Percentiles rank a stretch among this genome's conserved stretches.
phyloP scores from a whole-genome alignment of 495 filamentous ascomycete species.

The Penicillium silybi region DNA sequence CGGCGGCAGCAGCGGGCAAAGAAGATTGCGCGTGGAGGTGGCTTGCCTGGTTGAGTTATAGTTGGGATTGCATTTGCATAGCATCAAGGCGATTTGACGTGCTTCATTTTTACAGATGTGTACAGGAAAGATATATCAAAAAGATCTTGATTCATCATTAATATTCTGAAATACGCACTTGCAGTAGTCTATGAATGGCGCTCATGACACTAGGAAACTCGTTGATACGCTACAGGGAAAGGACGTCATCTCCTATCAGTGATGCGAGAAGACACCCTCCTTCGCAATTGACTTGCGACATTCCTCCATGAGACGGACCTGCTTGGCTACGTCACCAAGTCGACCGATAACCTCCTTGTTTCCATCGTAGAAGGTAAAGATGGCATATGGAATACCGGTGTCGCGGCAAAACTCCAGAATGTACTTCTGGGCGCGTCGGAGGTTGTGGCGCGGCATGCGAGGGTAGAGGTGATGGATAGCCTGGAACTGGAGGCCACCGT shows the following conservation, averaged over 20 bases:
- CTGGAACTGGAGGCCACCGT: conserved; percentile 95
- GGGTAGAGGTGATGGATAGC: conserved; percentile 94
- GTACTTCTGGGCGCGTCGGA: conserved; percentile 74
- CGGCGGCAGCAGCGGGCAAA: conserved; percentile 69
- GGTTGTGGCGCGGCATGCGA: conserved; percentile 91
- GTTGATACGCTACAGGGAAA: background rate
- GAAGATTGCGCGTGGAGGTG: conserved; percentile 69
- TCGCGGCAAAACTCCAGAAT: conserved; percentile 88
- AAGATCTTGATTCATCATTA: conserved; percentile 19
- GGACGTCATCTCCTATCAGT: conserved; percentile 9
- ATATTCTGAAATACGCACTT: background rate
- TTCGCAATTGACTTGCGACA: conserved; percentile 65
- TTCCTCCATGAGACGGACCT: conserved; percentile 81
- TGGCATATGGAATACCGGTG: conserved; percentile 86
- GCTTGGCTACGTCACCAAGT: conserved; percentile 81
- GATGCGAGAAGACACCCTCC: conserved; percentile 36
- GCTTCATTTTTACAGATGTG: background rate
- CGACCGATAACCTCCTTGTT: conserved; percentile 83
- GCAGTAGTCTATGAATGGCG: conserved; percentile 1
- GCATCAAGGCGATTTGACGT: background rate
- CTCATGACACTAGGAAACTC: background rate
- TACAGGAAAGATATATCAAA: conserved; percentile 1
- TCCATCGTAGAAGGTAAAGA: conserved; percentile 91
- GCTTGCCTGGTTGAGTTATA: conserved; percentile 43
- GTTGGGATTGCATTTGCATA: background rate